Evolutionary conservation across 1,284 basidiomycete species (phyloP).

Genomic region (Austroboletus niveus): DNA sequence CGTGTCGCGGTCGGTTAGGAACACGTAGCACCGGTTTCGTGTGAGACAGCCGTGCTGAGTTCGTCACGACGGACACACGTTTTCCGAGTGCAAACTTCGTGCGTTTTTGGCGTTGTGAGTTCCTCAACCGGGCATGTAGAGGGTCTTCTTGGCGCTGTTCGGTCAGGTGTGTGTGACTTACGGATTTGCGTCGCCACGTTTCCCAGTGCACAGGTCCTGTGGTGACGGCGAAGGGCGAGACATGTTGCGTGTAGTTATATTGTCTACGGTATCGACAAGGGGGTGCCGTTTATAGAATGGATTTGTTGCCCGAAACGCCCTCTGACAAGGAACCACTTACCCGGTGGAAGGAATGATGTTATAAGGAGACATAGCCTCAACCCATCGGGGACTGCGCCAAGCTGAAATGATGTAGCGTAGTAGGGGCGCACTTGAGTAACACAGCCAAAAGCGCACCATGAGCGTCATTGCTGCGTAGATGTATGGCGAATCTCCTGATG

Average conservation of each 20-base stretch:
- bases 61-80: slow-evolving; percentile 5
- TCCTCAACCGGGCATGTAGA: not conserved
- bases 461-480: slow-evolving; percentile 4
- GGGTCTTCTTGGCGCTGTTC: not conserved
- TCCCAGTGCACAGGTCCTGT: not conserved
- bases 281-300: not conserved
- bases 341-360: not conserved
- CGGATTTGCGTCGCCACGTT: slow-evolving; percentile 1
- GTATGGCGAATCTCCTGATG: not conserved
- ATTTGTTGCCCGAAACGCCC: not conserved
- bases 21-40: slow-evolving; percentile 7
- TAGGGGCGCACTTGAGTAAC: too few species aligned
- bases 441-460: not conserved
- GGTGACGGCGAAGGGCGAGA: not conserved
- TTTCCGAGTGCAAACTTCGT: slow-evolving; percentile 1
- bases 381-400: slow-evolving; percentile 3
- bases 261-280: not conserved
- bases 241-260: not conserved
- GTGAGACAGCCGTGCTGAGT: not conserved
- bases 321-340: slow-evolving; percentile 1
- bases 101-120: slow-evolving; percentile 4
- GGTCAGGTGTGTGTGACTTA: not conserved
- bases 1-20: slow-evolving; percentile 1
- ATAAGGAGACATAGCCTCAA: slow-evolving; percentile 22
- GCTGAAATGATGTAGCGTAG: slow-evolving; percentile 1